These are phyloP conservation scores for Carex scoparia DNA, from an alignment of 176 grass and related monocot species.

Conservation along the genomic window DNA sequence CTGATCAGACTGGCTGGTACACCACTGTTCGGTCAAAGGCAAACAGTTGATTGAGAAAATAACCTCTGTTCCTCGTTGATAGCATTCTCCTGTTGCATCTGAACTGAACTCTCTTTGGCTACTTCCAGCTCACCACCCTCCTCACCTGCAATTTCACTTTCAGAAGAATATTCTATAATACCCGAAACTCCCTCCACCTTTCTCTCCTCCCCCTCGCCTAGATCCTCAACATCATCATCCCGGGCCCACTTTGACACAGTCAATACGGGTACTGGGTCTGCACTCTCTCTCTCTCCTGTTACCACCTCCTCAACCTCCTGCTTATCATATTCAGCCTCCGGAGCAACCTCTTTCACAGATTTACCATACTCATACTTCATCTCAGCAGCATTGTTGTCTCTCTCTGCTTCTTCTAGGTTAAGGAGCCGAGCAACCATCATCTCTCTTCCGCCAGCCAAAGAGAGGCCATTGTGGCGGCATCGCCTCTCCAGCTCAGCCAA, in stretches of 20 bases:
- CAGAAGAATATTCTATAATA: conserved; percentile 88
- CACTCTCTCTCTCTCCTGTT: conserved; percentile 19
- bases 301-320: conserved; percentile 9
- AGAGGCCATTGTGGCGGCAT: conserved; percentile 92
- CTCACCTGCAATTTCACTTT: conserved; percentile 61
- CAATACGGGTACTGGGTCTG: conserved; percentile 65
- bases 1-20: background rate
- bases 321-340: conserved; percentile 12
- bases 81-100: conserved; percentile 45
- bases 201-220: conserved; percentile 56
- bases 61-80: conserved; percentile 88
- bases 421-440: conserved; percentile 97
- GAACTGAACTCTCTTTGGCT: conserved; percentile 35
- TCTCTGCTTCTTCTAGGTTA: conserved; percentile 86
- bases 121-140: conserved; percentile 31
- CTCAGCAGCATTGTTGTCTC: conserved; percentile 55
- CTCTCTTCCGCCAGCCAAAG: conserved; percentile 79
- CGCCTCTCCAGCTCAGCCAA: conserved; percentile 89
- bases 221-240: conserved; percentile 61
- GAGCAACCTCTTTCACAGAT: conserved; percentile 11
- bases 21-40: background rate
- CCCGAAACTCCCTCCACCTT: conserved; percentile 39
- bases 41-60: background rate
- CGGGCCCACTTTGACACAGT: conserved; percentile 89
- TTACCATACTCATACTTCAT: conserved; percentile 53